A percentile compares a stretch with the other conserved stretches of the same genome.
Conservation (phyloP, 1,139 yeast genomes). For the Cylindricascospora bacillispora region DNA sequence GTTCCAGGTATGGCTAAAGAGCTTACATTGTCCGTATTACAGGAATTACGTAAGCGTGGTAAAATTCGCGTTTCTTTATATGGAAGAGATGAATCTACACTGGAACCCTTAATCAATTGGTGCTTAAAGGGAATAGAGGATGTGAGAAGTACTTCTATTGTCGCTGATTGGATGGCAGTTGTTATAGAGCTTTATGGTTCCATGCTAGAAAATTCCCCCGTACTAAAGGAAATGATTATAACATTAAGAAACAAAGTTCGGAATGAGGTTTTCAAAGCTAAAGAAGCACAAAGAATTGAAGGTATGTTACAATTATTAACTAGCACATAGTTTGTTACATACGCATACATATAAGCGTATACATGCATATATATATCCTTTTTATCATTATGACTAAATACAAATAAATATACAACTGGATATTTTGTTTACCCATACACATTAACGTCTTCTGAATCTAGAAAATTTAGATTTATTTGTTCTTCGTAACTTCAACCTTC, state of each 20-base stretch:
- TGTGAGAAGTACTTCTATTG: constrained; percentile 57
- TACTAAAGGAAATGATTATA: constrained; percentile 57
- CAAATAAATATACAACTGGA: no score
- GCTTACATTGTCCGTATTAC: constrained; percentile 64
- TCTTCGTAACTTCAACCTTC: constrained; percentile 22
- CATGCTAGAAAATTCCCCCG: constrained; percentile 62
- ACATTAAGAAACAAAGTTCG: constrained; percentile 49
- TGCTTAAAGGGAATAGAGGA: constrained; percentile 65
- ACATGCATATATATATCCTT: no score
- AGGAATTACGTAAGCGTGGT: constrained; percentile 78
- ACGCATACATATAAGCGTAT: no score
- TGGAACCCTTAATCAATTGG: constrained; percentile 84
- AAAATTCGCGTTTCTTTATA: constrained; percentile 67
- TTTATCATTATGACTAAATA: no score
- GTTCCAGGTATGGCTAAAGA: constrained; percentile 67
- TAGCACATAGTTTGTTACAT: constrained; percentile 11
- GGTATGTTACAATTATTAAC: constrained; percentile 85
- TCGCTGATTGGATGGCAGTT: constrained; percentile 76
- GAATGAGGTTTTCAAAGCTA: constrained; percentile 61
- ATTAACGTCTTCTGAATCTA: no score
- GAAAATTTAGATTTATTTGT: no score
- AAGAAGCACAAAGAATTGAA: constrained; percentile 78
- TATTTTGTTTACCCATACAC: no score
- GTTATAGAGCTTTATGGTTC: constrained; percentile 69
- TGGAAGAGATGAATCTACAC: constrained; percentile 72